Evolutionary conservation across 352 stramenopile species (phyloP).

Genomic region (Pythium guiyangense): DNA sequence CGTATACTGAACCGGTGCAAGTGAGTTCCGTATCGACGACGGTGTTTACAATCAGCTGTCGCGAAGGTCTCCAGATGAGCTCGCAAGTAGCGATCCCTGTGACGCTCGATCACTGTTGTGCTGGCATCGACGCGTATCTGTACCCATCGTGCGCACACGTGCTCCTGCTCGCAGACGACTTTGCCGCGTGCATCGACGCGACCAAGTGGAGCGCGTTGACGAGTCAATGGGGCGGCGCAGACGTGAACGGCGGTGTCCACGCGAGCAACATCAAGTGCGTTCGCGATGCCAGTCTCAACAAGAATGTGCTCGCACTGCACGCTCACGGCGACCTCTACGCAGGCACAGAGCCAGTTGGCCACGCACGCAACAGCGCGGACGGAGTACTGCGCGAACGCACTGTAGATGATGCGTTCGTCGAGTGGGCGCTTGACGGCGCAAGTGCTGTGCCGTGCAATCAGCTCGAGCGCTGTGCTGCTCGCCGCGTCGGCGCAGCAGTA

Average conservation of each 20-base stretch:
- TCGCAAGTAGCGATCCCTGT: conserved; percentile 27
- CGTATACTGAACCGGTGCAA: conserved; percentile 27
- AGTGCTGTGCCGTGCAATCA: conserved; percentile 39
- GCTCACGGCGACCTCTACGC: conserved; percentile 52
- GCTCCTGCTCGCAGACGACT: conserved; percentile 53
- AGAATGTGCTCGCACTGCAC: conserved; percentile 34
- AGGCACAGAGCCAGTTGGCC: conserved; percentile 29
- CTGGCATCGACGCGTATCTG: conserved; percentile 34
- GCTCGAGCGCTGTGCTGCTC: conserved; percentile 25
- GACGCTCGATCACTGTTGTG: conserved; percentile 43
- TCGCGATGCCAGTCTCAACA: conserved; percentile 17
- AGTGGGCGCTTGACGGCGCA: conserved; percentile 51
- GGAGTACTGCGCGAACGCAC: conserved; percentile 24
- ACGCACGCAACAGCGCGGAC: conserved; percentile 13
- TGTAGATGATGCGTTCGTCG: conserved; percentile 30
- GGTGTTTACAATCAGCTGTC: conserved; percentile 47
- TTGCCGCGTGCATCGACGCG: conserved; percentile 30
- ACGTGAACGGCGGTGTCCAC: conserved; percentile 66
- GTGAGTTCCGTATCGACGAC: conserved; percentile 20
- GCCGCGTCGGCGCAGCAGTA: conserved; percentile 51
- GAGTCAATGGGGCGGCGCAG: conserved; percentile 50
- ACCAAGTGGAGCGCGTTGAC: conserved; percentile 41
- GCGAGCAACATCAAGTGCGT: conserved; percentile 43
- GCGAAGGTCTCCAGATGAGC: conserved; percentile 40
- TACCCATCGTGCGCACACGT: conserved; percentile 37